These are phyloP conservation scores for Backusella tarrabulga DNA, from an alignment of 192 early-diverging fungal species.

Conservation along the genomic window DNA sequence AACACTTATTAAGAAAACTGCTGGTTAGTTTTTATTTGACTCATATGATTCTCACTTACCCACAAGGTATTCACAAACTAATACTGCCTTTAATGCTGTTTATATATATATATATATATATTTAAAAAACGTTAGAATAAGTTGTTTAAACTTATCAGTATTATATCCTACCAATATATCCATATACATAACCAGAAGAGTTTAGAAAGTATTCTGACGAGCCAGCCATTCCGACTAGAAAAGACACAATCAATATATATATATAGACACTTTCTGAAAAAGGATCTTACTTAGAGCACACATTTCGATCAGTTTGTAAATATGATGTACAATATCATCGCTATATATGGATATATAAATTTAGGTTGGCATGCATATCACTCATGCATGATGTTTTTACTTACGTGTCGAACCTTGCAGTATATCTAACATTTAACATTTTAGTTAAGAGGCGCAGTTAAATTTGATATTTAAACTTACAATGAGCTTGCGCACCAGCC, in stretches of 20 bases:
- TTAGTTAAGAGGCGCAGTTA: neutral
- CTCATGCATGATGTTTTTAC: neutral
- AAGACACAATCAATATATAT: neutral
- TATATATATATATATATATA: neutral
- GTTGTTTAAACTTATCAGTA: neutral
- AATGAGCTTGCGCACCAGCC: conserved; percentile 45
- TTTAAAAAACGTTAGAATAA: neutral
- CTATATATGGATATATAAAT: conserved; percentile 25
- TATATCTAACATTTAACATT: conserved; percentile 15
- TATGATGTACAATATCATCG: conserved; percentile 38
- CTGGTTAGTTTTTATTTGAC: neutral
- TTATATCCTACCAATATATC: conserved; percentile 23
- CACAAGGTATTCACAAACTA: conserved; percentile 44
- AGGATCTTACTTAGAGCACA: conserved; percentile 35
- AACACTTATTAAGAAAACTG: conserved; percentile 13
- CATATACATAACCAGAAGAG: conserved; percentile 40
- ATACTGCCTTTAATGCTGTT: conserved; percentile 37
- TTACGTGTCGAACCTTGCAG: conserved; percentile 42
- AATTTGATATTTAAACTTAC: conserved; percentile 21
- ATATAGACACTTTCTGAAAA: neutral
- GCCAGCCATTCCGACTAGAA: conserved; percentile 41
- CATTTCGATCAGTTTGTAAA: conserved; percentile 35
- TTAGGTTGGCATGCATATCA: conserved; percentile 21
- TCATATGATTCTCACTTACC: conserved; percentile 22
- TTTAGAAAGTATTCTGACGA: conserved; percentile 42